phyloP scores from a whole-genome alignment of 176 grass and related monocot species.

The Carex scoparia region DNA sequence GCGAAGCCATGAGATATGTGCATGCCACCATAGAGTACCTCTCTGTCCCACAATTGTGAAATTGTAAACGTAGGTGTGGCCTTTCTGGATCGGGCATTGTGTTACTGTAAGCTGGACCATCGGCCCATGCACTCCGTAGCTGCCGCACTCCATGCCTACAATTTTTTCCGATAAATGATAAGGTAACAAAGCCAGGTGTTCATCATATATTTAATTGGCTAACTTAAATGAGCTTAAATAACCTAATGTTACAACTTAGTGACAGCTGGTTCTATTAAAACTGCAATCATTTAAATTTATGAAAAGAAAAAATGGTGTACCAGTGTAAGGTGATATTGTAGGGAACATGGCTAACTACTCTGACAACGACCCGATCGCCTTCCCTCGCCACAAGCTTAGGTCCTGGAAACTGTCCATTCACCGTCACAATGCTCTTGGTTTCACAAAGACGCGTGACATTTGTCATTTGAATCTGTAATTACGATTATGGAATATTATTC shows the following conservation, averaged over 20 bases:
- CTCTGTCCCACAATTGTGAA: constrained; percentile 69
- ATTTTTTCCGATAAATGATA: not conserved
- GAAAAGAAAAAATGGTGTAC: constrained; percentile 15
- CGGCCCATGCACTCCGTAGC: constrained; percentile 65
- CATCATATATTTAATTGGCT: not conserved
- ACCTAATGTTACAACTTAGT: too few species aligned
- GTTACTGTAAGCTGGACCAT: constrained; percentile 87
- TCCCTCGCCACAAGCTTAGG: constrained; percentile 54
- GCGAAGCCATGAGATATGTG: constrained; percentile 73
- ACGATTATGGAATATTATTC: not conserved
- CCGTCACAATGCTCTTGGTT: constrained; percentile 62
- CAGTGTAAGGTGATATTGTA: constrained; percentile 81
- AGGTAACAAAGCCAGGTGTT: not conserved
- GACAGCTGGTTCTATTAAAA: not conserved
- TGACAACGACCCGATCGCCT: constrained; percentile 54
- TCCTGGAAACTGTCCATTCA: constrained; percentile 76
- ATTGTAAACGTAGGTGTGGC: constrained; percentile 69
- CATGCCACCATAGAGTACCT: constrained; percentile 91
- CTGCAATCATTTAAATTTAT: not conserved
- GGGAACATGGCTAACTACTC: constrained; percentile 60
- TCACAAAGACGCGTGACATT: constrained; percentile 69
- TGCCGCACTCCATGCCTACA: constrained; percentile 70
- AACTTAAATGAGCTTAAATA: not conserved
- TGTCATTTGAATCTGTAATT: constrained; percentile 45
- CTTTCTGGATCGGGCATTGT: constrained; percentile 69